Evolutionary conservation across 768 basidiomycete genomes (phyloP).

Genomic region (Xerocomellus amylosporus): DNA sequence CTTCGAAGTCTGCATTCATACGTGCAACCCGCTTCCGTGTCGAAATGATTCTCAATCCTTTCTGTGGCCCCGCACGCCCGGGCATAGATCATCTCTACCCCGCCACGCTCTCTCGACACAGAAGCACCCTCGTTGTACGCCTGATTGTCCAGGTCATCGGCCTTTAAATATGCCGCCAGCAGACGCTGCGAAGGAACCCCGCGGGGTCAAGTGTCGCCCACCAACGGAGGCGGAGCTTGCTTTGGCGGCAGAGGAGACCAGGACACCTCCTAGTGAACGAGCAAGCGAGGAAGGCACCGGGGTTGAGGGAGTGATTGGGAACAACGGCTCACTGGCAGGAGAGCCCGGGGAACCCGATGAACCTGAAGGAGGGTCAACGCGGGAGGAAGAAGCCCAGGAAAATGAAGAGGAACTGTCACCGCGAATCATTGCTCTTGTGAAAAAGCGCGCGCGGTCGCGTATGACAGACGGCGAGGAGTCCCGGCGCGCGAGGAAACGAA

Average conservation of each 20-base stretch:
- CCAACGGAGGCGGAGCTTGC: constrained; percentile 22
- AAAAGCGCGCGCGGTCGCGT: constrained; percentile 20
- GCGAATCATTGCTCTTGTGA: background rate
- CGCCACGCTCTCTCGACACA: constrained; percentile 27
- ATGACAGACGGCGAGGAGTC: constrained; percentile 10
- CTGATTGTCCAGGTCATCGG: constrained; percentile 23
- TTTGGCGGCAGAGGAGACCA: constrained; percentile 14
- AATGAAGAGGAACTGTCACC: background rate
- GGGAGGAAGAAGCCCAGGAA: constrained; percentile 7
- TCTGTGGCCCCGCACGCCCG: constrained; percentile 21
- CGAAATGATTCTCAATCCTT: constrained; percentile 29
- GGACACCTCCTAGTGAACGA: background rate
- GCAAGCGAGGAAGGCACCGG: background rate
- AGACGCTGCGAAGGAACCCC: constrained; percentile 23
- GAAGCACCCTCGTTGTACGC: constrained; percentile 17
- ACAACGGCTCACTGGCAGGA: constrained; percentile 6
- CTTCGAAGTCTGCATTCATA: constrained; percentile 28
- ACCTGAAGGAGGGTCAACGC: constrained; percentile 7
- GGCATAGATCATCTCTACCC: constrained; percentile 13
- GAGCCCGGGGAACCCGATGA: constrained; percentile 13
- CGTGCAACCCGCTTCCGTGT: constrained; percentile 22
- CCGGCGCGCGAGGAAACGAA: constrained; percentile 13
- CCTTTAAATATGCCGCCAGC: constrained; percentile 13
- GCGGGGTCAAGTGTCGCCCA: constrained; percentile 19
- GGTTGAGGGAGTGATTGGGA: background rate